A percentile compares a stretch with the other conserved stretches of the same genome.
phyloP scores from a whole-genome alignment of 2,329 filamentous ascomycete species.

The Neoascochyta sp. region DNA sequence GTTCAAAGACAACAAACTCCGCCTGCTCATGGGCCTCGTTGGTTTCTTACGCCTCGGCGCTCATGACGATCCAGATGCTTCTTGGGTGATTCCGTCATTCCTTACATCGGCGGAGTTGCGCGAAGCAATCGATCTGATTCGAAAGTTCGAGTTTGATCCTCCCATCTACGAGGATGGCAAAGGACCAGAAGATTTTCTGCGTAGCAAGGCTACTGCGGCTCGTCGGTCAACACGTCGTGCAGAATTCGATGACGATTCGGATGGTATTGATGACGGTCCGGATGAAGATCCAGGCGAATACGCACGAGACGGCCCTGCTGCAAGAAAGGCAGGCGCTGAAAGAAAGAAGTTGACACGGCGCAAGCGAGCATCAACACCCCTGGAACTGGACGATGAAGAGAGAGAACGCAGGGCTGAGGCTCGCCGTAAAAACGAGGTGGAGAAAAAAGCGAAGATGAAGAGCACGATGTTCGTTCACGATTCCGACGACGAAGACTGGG shows the following conservation, averaged over 20 bases:
- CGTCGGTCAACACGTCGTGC: constrained; percentile 45
- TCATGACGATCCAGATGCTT: constrained; percentile 70
- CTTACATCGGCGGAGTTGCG: constrained; percentile 63
- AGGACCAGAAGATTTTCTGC: constrained; percentile 73
- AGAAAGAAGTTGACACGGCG: constrained; percentile 56
- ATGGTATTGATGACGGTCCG: constrained; percentile 55
- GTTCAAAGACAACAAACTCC: constrained; percentile 85
- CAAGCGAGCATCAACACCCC: constrained; percentile 50
- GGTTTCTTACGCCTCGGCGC: constrained; percentile 63
- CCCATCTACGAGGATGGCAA: constrained; percentile 72
- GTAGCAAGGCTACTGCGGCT: constrained; percentile 59
- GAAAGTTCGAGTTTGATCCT: constrained; percentile 73
- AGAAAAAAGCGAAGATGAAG: constrained; percentile 77
- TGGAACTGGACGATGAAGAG: constrained; percentile 62
- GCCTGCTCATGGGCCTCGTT: constrained; percentile 74
- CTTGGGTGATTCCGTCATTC: constrained; percentile 71
- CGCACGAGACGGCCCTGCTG: constrained; percentile 63
- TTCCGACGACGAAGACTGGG: constrained; percentile 85
- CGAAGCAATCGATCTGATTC: constrained; percentile 68
- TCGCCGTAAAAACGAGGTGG: constrained; percentile 65
- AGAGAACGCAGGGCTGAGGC: constrained; percentile 58
- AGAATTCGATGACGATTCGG: constrained; percentile 67
- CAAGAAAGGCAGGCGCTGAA: constrained; percentile 52
- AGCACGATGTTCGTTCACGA: constrained; percentile 76
- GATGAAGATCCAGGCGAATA: constrained; percentile 60